Evolutionary conservation across 129 eudicot genomes (phyloP), one percentile per base, ranked within the genome.

Genomic region (Escallonia rubra): DNA sequence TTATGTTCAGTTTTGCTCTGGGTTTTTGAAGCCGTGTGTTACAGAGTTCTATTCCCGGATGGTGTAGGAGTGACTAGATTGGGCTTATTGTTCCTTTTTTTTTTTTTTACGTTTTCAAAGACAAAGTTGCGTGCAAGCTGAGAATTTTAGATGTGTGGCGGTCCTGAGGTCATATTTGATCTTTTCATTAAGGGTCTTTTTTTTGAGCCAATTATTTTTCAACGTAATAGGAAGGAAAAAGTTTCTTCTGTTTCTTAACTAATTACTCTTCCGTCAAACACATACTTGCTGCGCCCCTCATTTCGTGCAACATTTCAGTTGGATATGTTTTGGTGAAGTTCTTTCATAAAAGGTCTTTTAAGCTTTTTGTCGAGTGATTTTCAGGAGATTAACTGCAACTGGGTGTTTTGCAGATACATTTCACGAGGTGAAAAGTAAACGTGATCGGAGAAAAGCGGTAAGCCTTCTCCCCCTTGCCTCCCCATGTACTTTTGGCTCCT

Each of bases 371-470:
- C 56, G 8, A 5, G 3, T 51, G 10, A 4, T 51, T 51, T 8
- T 51, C 4, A 51, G 13, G 13, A 9, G 8, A 51, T 10, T 15
- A 51, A 51, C 56, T 8, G 4, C 56, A 51, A 23, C 66, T 43
- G 48, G 41, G 61, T 54, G 38, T 54, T 72, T 65, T 80, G 78
- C 87, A 88, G 96, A 88, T 74, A 80, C 91, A 50, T 88, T 88
- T 72, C 91, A 85, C 16, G 91, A 78, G 77, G 92, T 85, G 16
- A 89, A 83, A 78, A 82, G 72, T 78, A 89, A 85, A 79, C 89
- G 81, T 15, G 87, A 78, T 44, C 74, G 78, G 77, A 85, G 80
- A 49, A 84, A 84, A 72, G 66, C 48, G 80, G 95, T 87, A 64
- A 73, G 84, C 47, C 11, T 56, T 34, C 44, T 3, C 34, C 34